Evolutionary conservation across 2,329 filamentous ascomycete genomes (phyloP).

Genomic region (Epichloe hybrida): DNA sequence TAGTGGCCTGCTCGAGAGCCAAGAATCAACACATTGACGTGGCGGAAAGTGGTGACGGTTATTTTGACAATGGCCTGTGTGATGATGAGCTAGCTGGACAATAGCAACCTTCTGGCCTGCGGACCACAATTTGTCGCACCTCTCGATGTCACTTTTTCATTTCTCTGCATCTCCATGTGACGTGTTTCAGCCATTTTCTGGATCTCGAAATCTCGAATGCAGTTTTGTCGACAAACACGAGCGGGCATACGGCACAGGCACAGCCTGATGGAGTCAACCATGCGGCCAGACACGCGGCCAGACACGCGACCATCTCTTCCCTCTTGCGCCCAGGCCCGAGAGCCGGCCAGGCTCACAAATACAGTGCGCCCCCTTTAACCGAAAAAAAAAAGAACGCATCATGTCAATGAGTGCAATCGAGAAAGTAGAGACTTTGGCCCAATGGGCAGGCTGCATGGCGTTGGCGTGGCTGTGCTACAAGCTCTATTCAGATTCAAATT

Average conservation of each 20-base stretch:
- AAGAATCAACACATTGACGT: neutral
- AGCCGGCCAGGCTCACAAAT: slow-evolving; percentile 1
- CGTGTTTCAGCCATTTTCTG: neutral
- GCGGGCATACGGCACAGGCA: neutral
- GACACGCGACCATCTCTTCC: neutral
- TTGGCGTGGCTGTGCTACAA: no score
- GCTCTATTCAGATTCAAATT: no score
- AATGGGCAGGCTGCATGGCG: no score
- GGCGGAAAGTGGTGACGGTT: neutral
- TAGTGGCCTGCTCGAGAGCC: neutral
- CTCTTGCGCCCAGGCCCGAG: slow-evolving; percentile 1
- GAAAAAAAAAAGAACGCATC: no score
- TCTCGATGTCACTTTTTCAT: neutral
- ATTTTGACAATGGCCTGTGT: neutral
- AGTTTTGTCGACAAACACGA: neutral
- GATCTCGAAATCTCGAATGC: neutral
- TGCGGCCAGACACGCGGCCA: neutral
- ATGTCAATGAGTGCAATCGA: no score
- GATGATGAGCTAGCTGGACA: neutral
- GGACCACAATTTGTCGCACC: neutral
- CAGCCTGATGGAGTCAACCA: neutral
- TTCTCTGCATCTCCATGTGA: neutral
- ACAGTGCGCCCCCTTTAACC: no score
- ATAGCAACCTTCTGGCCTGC: neutral
- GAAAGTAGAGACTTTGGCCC: no score